Base-by-base conservation (phyloP, 768 basidiomycete species). In the Boletus fagicola region DNA sequence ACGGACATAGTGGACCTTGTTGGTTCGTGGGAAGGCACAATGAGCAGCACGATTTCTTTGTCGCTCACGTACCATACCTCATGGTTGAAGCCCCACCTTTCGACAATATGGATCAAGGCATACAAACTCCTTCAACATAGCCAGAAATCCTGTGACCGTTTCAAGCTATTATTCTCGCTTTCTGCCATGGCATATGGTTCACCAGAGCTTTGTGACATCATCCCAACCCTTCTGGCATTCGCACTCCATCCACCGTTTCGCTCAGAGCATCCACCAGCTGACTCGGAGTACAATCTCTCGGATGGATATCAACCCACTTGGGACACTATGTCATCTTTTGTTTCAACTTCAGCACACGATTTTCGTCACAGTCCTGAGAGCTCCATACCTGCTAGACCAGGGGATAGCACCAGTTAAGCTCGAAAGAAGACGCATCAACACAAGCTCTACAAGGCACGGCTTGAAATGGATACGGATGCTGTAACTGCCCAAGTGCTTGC, bases 221-320 rank as follows among this genome's bases (percentile, higher is more conserved):
- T 73, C 8, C 59, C 65, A 0, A 63, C 67, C 1, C 45, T 77
- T 3, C 24, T 78, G 12, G 68, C 76, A 0, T 73, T 76, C 48
- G 60, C 63, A 1, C 40, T 64, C 4, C 33, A 60, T 15, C 20
- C 57, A n/a, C 52, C 49, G 4, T 57, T 66, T 48, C 20, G 46
- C 4, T 0, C 10, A 0, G 50, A 53, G 28, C 1, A 51, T 26
- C 68, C 67, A 22, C 67, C 53, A 9, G 43, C 7, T 9, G 15
- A 45, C 10, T 7, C 20, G 1, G 31, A 36, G 6, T 53, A 28
- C 33, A 4, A 28, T 12, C 33, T 28, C 8, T 26, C 9, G 12
- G 13, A 53, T 9, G 52, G 52, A 28, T 53, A 28, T 16, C 33
- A 5, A 4, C 52, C 46, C 6, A 26, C 8, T 4, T 24, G 1